phyloP scores from a whole-genome alignment of 2,329 filamentous ascomycete species.

The Pyricularia sp. region DNA sequence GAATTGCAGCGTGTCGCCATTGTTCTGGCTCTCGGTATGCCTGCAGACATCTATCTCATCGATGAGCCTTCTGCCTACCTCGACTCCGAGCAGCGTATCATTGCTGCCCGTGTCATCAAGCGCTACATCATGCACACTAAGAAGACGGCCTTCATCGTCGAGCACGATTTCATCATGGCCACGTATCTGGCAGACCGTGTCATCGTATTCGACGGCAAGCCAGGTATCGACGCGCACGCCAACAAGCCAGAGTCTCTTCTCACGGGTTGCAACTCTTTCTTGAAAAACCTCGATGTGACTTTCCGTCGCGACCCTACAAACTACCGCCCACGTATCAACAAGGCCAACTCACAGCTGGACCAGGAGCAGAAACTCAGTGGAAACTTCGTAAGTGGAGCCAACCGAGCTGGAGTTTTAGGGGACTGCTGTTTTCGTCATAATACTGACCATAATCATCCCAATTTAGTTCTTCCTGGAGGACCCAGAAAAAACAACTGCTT shows the following conservation, averaged over 20 bases:
- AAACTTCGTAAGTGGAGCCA: constrained; percentile 60
- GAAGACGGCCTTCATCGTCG: constrained; percentile 98
- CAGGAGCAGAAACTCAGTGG: constrained; percentile 91
- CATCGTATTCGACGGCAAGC: constrained; percentile 94
- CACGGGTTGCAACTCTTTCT: constrained; percentile 90
- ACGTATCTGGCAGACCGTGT: constrained; percentile 70
- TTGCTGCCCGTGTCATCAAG: constrained; percentile 95
- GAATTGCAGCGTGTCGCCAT: constrained; percentile 99
- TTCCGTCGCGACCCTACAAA: constrained; percentile 97
- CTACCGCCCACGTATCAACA: constrained; percentile 97
- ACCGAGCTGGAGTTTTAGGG: not conserved
- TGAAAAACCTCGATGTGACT: constrained; percentile 93
- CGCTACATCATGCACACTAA: constrained; percentile 99
- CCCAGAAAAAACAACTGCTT: constrained; percentile 28
- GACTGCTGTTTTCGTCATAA: not conserved
- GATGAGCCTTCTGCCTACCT: constrained; percentile 96
- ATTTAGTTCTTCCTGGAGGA: constrained; percentile 89
- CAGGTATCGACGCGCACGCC: constrained; percentile 75
- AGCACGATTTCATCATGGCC: constrained; percentile 99
- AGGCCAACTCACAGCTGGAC: constrained; percentile 86
- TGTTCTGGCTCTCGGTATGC: constrained; percentile 86
- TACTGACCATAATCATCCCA: constrained; percentile 4
- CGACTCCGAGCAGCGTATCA: constrained; percentile 97
- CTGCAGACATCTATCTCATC: constrained; percentile 96
- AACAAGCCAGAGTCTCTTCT: constrained; percentile 85